These are phyloP conservation scores for Aspergillus mulundensis DNA, from an alignment of 495 filamentous ascomycete genomes.

Conservation along the genomic window DNA sequence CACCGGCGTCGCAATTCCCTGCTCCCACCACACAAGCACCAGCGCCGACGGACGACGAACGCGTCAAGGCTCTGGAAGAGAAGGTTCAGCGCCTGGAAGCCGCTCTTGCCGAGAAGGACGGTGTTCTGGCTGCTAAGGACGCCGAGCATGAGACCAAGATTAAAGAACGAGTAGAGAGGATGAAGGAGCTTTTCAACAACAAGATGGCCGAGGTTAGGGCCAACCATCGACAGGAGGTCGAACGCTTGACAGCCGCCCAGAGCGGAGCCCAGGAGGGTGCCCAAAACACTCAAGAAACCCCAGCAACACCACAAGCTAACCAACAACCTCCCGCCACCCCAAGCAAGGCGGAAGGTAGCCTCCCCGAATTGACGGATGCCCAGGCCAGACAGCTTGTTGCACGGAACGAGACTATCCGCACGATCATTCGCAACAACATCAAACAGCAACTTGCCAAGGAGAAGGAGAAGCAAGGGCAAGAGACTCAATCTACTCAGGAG, in stretches of 20 bases:
- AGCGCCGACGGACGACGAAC: conserved; percentile 28
- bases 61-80: conserved; percentile 40
- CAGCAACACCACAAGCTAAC: conserved; percentile 25
- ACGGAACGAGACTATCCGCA: conserved; percentile 60
- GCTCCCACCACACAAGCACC: conserved; percentile 22
- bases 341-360: conserved; percentile 17
- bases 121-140: conserved; percentile 32
- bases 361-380: conserved; percentile 47
- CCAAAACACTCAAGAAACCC: conserved; percentile 42
- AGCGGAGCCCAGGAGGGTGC: conserved; percentile 23
- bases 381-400: conserved; percentile 62
- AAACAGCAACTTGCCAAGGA: conserved; percentile 52
- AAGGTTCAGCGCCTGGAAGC: conserved; percentile 48
- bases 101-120: conserved; percentile 46
- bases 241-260: conserved; percentile 62
- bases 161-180: conserved; percentile 63
- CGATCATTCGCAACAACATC: conserved; percentile 66
- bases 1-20: conserved; percentile 39
- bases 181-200: conserved; percentile 67
- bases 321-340: conserved; percentile 28
- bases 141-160: conserved; percentile 52
- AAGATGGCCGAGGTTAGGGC: conserved; percentile 61
- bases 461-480: conserved; percentile 54
- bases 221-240: conserved; percentile 55
- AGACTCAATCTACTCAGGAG: conserved; percentile 32